Evolutionary conservation across 306 rosid genomes (phyloP).

Genomic region (Parietaria judaica): DNA sequence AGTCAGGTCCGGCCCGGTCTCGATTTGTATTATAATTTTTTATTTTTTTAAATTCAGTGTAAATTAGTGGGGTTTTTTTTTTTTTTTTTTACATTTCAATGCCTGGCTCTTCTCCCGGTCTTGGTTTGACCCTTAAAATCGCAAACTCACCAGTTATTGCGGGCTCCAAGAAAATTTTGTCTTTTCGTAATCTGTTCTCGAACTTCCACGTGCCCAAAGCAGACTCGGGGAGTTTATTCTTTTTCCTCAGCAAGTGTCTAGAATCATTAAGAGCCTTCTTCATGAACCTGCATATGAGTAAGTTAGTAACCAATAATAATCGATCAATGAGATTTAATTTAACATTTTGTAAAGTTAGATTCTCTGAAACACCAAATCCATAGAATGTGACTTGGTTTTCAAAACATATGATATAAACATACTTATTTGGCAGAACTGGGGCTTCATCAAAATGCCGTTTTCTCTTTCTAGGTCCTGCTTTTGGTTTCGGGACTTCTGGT

Average conservation of each 20-base stretch:
- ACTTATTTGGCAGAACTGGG: constrained; percentile 68
- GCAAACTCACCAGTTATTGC: constrained; percentile 41
- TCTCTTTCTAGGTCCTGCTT: constrained; percentile 54
- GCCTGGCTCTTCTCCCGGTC: no score
- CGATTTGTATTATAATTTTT: no score
- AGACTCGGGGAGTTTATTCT: constrained; percentile 42
- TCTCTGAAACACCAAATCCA: no score
- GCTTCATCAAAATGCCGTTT: constrained; percentile 57
- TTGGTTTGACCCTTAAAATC: no score
- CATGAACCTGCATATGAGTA: constrained; percentile 44
- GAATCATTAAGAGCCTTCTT: constrained; percentile 44
- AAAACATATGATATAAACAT: constrained; percentile 5
- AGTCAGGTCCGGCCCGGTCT: no score
- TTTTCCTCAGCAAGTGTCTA: constrained; percentile 35
- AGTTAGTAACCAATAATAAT: constrained; percentile 23
- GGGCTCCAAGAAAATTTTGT: constrained; percentile 48
- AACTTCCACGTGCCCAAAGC: constrained; percentile 51
- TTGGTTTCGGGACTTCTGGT: constrained; percentile 49
- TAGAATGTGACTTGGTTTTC: no score
- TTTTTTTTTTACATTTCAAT: no score
- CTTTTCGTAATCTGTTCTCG: constrained; percentile 42
- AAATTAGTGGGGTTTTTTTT: no score
- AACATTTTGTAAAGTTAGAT: neutral
- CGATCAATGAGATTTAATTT: constrained; percentile 11
- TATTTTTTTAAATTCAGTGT: no score